Evolutionary conservation across 2,329 filamentous ascomycete species (phyloP).

Genomic region (Grosmannia clavigera): DNA sequence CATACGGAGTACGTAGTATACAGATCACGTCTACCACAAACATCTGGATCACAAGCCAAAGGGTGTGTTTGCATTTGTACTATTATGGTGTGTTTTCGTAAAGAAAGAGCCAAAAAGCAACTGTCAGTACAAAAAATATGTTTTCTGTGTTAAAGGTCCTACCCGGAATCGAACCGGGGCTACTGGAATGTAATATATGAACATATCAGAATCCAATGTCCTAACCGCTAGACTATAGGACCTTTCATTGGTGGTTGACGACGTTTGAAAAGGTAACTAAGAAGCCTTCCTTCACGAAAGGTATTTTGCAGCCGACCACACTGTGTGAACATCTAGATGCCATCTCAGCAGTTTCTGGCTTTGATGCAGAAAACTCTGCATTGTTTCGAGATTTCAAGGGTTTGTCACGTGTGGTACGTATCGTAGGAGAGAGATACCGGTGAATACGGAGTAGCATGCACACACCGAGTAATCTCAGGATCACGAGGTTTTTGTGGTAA

Average conservation of each 20-base stretch:
- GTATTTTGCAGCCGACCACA: neutral
- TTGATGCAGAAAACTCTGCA: too few relatives aligned
- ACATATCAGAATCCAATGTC: constrained; percentile 1
- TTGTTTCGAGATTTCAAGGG: too few relatives aligned
- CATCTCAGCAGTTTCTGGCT: neutral
- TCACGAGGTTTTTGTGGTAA: too few relatives aligned
- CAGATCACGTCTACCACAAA: too few relatives aligned
- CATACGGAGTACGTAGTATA: too few relatives aligned
- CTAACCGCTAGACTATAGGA: constrained; percentile 4
- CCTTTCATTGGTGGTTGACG: neutral
- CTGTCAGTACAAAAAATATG: neutral
- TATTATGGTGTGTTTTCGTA: neutral
- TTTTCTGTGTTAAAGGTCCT: neutral
- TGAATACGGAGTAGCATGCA: too few relatives aligned
- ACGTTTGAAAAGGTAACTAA: neutral
- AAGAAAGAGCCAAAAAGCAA: neutral
- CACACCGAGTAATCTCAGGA: too few relatives aligned
- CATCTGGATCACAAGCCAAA: too few relatives aligned
- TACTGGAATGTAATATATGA: neutral
- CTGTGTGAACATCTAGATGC: neutral
- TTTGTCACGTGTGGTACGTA: too few relatives aligned
- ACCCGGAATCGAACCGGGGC: constrained; percentile 3
- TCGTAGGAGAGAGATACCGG: too few relatives aligned
- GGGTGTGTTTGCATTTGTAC: neutral
- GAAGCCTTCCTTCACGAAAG: neutral